Evolutionary conservation across 345 rosid genomes (phyloP).

Genomic region (Eucalyptus leucophloia): DNA sequence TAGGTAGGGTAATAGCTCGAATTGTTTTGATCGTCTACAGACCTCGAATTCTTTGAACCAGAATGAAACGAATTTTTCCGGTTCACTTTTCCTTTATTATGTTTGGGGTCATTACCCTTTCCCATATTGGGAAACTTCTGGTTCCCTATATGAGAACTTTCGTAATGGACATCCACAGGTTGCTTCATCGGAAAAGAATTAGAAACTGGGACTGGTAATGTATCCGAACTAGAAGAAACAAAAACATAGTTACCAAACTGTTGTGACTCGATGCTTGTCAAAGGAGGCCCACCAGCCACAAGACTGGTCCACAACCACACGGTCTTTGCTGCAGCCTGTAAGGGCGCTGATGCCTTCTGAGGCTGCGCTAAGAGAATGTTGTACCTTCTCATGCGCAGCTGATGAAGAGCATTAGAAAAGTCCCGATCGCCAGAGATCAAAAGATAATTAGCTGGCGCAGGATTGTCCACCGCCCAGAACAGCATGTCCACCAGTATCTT

Average conservation of each 20-base stretch:
- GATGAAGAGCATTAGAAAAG: slow-evolving; percentile 41
- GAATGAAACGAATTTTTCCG: slow-evolving; percentile 1
- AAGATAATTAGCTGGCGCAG: slow-evolving; percentile 37
- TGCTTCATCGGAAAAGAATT: neutral
- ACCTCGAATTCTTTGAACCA: neutral
- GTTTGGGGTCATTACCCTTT: slow-evolving; percentile 6
- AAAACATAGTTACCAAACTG: neutral
- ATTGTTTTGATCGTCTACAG: slow-evolving; percentile 1
- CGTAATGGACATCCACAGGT: neutral
- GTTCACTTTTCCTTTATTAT: slow-evolving; percentile 1
- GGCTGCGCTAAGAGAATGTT: slow-evolving; percentile 38
- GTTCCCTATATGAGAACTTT: slow-evolving; percentile 4
- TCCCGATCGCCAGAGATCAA: slow-evolving; percentile 37
- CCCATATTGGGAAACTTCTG: neutral
- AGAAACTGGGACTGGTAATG: slow-evolving; percentile 1
- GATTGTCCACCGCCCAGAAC: slow-evolving; percentile 45
- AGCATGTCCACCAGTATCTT: slow-evolving; percentile 40
- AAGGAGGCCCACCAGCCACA: slow-evolving; percentile 21
- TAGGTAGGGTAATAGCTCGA: slow-evolving; percentile 1
- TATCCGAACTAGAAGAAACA: slow-evolving; percentile 2
- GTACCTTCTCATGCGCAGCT: slow-evolving; percentile 33
- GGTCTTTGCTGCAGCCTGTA: slow-evolving; percentile 30
- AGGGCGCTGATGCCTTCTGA: slow-evolving; percentile 23
- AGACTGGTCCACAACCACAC: slow-evolving; percentile 42
- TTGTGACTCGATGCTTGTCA: slow-evolving; percentile 1